These are phyloP conservation scores for Citrus sp. DNA, from an alignment of 345 rosid species.

Conservation along the genomic window DNA sequence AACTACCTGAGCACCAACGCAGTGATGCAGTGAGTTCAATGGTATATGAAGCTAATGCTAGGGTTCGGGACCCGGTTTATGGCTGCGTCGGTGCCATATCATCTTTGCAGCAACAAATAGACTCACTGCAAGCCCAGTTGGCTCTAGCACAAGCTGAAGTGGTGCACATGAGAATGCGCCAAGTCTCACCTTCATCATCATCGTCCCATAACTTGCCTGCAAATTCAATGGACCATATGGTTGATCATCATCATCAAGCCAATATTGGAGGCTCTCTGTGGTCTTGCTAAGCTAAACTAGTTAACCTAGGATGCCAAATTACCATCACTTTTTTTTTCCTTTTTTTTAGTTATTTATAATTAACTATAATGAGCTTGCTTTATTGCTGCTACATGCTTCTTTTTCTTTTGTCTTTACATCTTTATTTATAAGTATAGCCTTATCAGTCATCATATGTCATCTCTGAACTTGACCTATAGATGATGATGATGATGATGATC, in stretches of 20 bases:
- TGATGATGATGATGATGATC: background rate
- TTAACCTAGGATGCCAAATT: slow-evolving; percentile 7
- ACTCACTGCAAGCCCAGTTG: slow-evolving; percentile 69
- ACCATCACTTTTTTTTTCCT: too few species aligned
- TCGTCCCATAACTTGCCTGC: slow-evolving; percentile 14
- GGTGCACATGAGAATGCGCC: slow-evolving; percentile 47
- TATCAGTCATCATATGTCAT: background rate
- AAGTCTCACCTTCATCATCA: slow-evolving; percentile 16
- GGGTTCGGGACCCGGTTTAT: slow-evolving; percentile 84
- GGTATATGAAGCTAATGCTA: slow-evolving; percentile 91
- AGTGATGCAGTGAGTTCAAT: slow-evolving; percentile 93
- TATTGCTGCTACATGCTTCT: background rate
- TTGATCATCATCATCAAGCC: slow-evolving; percentile 18
- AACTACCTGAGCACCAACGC: slow-evolving; percentile 56
- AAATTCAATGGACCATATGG: slow-evolving; percentile 28
- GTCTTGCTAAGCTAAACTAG: slow-evolving; percentile 28
- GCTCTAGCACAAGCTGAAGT: slow-evolving; percentile 83
- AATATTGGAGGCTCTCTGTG: slow-evolving; percentile 37
- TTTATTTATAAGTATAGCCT: background rate
- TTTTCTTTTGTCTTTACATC: background rate
- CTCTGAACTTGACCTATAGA: background rate
- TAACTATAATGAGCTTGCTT: slow-evolving; percentile 13
- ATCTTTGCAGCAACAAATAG: slow-evolving; percentile 71
- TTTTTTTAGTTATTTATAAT: background rate
- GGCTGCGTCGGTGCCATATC: slow-evolving; percentile 91